Percentiles rank a stretch among this genome's conserved stretches.
These are phyloP conservation scores for Teratosphaeria zuluensis DNA, from an alignment of 2,329 filamentous ascomycete species.

Conservation along the genomic window DNA sequence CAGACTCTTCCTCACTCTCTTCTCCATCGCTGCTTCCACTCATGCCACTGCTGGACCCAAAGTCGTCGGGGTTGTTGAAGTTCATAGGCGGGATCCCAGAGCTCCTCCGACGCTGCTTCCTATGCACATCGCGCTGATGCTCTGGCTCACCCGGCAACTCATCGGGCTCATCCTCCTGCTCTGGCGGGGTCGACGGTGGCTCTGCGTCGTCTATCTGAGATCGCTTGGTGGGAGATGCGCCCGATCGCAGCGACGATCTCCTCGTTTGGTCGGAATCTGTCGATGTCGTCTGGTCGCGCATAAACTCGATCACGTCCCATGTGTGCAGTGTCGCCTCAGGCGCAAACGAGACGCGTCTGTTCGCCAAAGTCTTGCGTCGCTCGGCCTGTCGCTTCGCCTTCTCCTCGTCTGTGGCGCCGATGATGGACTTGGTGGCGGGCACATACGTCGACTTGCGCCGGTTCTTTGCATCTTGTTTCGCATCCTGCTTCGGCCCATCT, in stretches of 20 bases:
- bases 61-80: slow-evolving; percentile 54
- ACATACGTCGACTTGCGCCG: slow-evolving; percentile 36
- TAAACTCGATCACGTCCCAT: slow-evolving; percentile 86
- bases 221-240: slow-evolving; percentile 28
- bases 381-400: slow-evolving; percentile 66
- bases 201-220: slow-evolving; percentile 41
- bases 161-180: slow-evolving; percentile 49
- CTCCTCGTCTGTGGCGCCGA: slow-evolving; percentile 43
- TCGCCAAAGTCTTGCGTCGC: slow-evolving; percentile 64
- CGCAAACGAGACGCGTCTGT: slow-evolving; percentile 89
- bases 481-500: slow-evolving; percentile 37
- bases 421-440: slow-evolving; percentile 41
- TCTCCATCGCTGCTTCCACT: slow-evolving; percentile 46
- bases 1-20: slow-evolving; percentile 43
- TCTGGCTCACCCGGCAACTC: slow-evolving; percentile 45
- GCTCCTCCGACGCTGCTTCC: slow-evolving; percentile 52
- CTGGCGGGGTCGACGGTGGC: slow-evolving; percentile 52
- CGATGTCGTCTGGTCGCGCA: slow-evolving; percentile 74
- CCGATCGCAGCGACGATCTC: slow-evolving; percentile 54
- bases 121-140: slow-evolving; percentile 55
- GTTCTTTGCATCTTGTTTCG: slow-evolving; percentile 20
- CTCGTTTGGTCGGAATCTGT: slow-evolving; percentile 63
- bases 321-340: slow-evolving; percentile 96
- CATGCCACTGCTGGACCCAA: slow-evolving; percentile 69
- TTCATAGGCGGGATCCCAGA: slow-evolving; percentile 57